Conservation (phyloP, 1,284 basidiomycete species). For the Malassezia restricta region DNA sequence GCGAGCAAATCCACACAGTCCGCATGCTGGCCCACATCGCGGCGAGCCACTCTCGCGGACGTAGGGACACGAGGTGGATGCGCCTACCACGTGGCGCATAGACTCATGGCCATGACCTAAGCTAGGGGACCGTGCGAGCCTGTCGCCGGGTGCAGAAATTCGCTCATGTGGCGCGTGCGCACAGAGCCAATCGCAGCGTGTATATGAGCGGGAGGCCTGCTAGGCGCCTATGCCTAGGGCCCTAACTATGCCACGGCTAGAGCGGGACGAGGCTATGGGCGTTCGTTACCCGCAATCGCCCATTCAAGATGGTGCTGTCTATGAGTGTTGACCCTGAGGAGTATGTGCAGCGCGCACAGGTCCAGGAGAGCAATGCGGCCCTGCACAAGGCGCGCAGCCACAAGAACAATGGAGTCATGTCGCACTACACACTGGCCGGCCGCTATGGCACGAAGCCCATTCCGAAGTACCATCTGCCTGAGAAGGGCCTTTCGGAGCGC, state of each 20-base stretch:
- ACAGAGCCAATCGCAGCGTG: too few relatives aligned
- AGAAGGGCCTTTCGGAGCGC: constrained; percentile 46
- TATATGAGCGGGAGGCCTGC: too few relatives aligned
- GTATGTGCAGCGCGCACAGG: constrained; percentile 26
- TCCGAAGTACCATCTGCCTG: constrained; percentile 48
- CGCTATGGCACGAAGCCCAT: constrained; percentile 36
- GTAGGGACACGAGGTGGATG: too few relatives aligned
- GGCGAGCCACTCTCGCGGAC: background rate
- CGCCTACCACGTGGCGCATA: too few relatives aligned
- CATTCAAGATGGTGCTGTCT: constrained; percentile 26
- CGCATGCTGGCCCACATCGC: background rate
- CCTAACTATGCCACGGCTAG: too few relatives aligned
- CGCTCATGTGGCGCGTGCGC: too few relatives aligned
- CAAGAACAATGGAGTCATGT: background rate
- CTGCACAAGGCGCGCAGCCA: constrained; percentile 19
- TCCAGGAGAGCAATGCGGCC: constrained; percentile 26
- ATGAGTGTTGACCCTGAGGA: constrained; percentile 37
- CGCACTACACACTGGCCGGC: constrained; percentile 24
- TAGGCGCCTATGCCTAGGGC: too few relatives aligned
- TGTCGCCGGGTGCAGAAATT: too few relatives aligned
- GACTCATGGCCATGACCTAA: too few relatives aligned
- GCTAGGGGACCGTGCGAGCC: too few relatives aligned
- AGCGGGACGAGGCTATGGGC: background rate
- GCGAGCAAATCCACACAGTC: background rate
- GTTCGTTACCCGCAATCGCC: background rate